Conservation (phyloP, 2,329 filamentous ascomycete genomes). For the Colletotrichum euphorbiae region DNA sequence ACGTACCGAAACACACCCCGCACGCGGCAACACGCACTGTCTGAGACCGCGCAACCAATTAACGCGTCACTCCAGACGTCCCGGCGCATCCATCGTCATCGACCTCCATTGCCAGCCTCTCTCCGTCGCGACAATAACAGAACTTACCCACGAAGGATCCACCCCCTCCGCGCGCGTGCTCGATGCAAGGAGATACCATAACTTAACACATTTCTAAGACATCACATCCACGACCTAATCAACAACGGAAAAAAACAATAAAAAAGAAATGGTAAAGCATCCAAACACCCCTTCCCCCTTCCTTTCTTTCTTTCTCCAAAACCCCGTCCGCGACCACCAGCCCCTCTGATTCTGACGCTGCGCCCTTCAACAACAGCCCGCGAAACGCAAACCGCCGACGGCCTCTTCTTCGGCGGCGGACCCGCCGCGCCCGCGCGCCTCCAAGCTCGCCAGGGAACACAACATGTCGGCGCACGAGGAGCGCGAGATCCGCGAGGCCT, state of each 20-base stretch:
- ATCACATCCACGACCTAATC: too few species aligned
- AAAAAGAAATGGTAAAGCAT: slow-evolving; percentile 16
- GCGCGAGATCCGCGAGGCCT: slow-evolving; percentile 90
- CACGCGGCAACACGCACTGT: slow-evolving; percentile 5
- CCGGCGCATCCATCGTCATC: slow-evolving; percentile 24
- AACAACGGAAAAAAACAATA: not conserved
- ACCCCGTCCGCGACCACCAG: not conserved
- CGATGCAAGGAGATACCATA: not conserved
- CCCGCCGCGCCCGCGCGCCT: slow-evolving; percentile 67
- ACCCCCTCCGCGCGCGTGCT: not conserved
- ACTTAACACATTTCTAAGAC: not conserved
- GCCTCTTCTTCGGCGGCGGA: slow-evolving; percentile 44
- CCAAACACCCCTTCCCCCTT: too few species aligned
- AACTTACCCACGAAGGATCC: not conserved
- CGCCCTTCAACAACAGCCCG: slow-evolving; percentile 56
- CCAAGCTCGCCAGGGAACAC: slow-evolving; percentile 93
- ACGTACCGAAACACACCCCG: not conserved
- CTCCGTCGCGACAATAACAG: not conserved
- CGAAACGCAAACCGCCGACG: slow-evolving; percentile 62
- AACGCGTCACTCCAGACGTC: slow-evolving; percentile 24
- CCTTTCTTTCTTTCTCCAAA: too few species aligned
- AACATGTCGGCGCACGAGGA: slow-evolving; percentile 87
- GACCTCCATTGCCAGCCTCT: not conserved
- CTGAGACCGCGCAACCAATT: slow-evolving; percentile 23
- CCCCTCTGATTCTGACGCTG: not conserved